Percentiles rank a stretch among this genome's conserved stretches.
phyloP scores from a whole-genome alignment of 805 yeast species.

The Metschnikowia lachancei region DNA sequence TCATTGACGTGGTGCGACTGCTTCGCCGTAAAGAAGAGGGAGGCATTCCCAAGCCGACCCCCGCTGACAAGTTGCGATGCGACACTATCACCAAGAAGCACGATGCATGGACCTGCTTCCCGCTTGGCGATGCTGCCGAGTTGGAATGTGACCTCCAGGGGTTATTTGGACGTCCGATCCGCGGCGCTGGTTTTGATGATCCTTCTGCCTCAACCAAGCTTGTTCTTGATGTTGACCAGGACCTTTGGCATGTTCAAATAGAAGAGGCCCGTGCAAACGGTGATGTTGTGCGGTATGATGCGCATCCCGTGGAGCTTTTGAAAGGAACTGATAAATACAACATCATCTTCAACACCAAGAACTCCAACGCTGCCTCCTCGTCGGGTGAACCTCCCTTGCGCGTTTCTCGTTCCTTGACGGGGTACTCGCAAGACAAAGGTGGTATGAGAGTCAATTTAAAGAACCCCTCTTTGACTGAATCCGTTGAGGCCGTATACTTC shows the following conservation, averaged over 20 bases:
- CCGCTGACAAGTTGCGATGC: slow-evolving; percentile 70
- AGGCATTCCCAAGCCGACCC: slow-evolving; percentile 79
- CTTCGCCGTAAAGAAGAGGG: slow-evolving; percentile 55
- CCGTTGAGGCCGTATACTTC: slow-evolving; percentile 57
- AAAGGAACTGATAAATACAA: slow-evolving; percentile 28
- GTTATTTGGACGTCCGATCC: slow-evolving; percentile 66
- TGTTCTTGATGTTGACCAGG: slow-evolving; percentile 37
- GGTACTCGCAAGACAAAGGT: slow-evolving; percentile 88
- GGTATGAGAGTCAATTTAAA: slow-evolving; percentile 75
- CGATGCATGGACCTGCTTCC: slow-evolving; percentile 75
- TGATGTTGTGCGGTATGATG: slow-evolving; percentile 3
- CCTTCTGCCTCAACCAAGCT: slow-evolving; percentile 21
- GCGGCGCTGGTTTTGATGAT: slow-evolving; percentile 63
- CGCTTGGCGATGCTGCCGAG: slow-evolving; percentile 52
- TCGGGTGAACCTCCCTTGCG: slow-evolving; percentile 53
- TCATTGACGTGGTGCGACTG: slow-evolving; percentile 66
- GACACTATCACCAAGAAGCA: slow-evolving; percentile 53
- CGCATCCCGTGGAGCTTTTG: slow-evolving; percentile 13
- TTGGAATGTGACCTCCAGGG: slow-evolving; percentile 54
- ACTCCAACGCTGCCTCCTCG: slow-evolving; percentile 42
- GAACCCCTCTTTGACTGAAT: slow-evolving; percentile 54
- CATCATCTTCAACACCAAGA: slow-evolving; percentile 40
- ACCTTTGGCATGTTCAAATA: slow-evolving; percentile 47
- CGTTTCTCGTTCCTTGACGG: slow-evolving; percentile 85
- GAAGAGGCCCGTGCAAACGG: slow-evolving; percentile 15